Base-by-base conservation (phyloP, 176 grass and related monocot species). In the Tillandsia leiboldiana region DNA sequence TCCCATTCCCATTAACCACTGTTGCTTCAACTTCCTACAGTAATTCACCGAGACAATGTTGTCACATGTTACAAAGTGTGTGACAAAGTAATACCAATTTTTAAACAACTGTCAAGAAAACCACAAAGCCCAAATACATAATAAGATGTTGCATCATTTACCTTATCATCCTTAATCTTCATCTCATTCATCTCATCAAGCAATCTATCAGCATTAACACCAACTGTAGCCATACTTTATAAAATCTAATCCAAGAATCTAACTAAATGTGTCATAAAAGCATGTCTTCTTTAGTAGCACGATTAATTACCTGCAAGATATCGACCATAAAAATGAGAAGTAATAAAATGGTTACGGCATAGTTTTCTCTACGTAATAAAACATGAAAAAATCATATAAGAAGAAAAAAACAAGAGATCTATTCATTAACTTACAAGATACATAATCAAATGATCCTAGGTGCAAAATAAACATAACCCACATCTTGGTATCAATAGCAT, bases 121-220 rank as follows among this genome's bases (percentile, higher is more conserved):
- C 8, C 26, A 49, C 18, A 71, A 28, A 64, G 10, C 1, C 49
- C 15, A 64, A 70, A 33, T 12, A 28, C 9, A 58, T 61, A 53
- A 51, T 20, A 14, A 61, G 9, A 20, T 27, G 42, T 26, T 12
- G 12, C 73, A 61, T 33, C 3, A 3, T 18, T 63, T 75, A 84
- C 88, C 88, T 91, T 91, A 47, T 91, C 88, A 53, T 87, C 88
- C 67, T 84, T 84, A 68, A 91, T 87, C 72, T 91, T 91, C 67
- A 91, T 62, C 12, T 91, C 84, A 15, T 72, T 87, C 81, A 91
- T 68, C 72, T 84, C 81, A 74, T 91, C 84, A 1, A 76, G 78
- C 66, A 91, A 50, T 79, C 75, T 91, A 18, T 84, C 88, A 68
- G 29, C 68, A 26, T 68, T 84, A 61, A 87, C 75, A 51, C 75